These are phyloP conservation scores for Porcisia hertigi DNA, from an alignment of 208 protist genomes.

Conservation along the genomic window DNA sequence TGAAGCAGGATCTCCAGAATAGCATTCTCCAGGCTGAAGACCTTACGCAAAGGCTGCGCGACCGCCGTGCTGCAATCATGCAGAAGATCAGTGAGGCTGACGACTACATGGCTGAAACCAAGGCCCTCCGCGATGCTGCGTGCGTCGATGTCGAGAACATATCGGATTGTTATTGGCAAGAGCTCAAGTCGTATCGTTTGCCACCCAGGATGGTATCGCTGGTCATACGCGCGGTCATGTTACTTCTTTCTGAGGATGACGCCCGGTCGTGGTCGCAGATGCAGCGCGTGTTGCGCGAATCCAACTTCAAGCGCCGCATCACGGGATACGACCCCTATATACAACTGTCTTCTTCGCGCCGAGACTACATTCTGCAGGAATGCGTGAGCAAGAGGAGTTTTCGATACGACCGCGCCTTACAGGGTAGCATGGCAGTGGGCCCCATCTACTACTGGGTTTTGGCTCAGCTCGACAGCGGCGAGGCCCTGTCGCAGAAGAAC, in stretches of 20 bases:
- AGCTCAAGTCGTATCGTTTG: conserved; percentile 87
- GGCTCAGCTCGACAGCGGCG: conserved; percentile 78
- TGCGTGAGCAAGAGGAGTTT: conserved; percentile 87
- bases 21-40: conserved; percentile 63
- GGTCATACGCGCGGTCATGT: conserved; percentile 86
- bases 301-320: conserved; percentile 74
- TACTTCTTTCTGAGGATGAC: conserved; percentile 81
- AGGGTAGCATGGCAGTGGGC: conserved; percentile 75
- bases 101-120: conserved; percentile 64
- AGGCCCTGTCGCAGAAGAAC: conserved; percentile 66
- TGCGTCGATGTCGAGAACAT: conserved; percentile 80
- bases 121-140: conserved; percentile 54
- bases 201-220: conserved; percentile 82
- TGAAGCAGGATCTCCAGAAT: conserved; percentile 57
- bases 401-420: conserved; percentile 75
- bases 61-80: conserved; percentile 59
- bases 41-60: conserved; percentile 69
- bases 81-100: conserved; percentile 57
- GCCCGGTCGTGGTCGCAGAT: conserved; percentile 80
- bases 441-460: conserved; percentile 92
- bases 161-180: conserved; percentile 77
- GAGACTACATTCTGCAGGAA: conserved; percentile 86
- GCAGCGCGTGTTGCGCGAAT: conserved; percentile 77
- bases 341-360: conserved; percentile 74
- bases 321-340: conserved; percentile 63